Base-by-base conservation (phyloP, 1,284 basidiomycete species). In the Ustilago loliicola region DNA sequence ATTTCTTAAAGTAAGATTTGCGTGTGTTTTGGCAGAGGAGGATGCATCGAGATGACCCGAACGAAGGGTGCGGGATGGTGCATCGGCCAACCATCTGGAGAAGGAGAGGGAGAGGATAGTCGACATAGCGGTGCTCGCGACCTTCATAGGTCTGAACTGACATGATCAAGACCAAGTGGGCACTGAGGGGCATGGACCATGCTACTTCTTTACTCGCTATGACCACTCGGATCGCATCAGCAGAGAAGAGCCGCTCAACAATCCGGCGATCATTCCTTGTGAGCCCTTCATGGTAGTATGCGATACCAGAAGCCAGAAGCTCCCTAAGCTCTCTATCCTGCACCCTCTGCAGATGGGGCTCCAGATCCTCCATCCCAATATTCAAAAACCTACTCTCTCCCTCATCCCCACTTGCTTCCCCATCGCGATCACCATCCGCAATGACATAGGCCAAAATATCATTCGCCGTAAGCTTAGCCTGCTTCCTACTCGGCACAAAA, bases 91-190 rank as follows among this genome's bases (percentile, higher is more conserved):
- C 97, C 96, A 99, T 99, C 85, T 99, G 96, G 1, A 99, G 90
- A 13, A 99, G 93, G 81, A 98, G 96, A 89, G 96, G 94, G 67
- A 99, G 93, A 1, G 97, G 94, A 84, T 98, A 99, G 87, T 99
- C 96, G 80, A 97, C 90, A 82, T 99, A 99, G 58, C 96, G 93
- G 65, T 86, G 83, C 60, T 86, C 83, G 19, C 81, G 80, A 11
- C 86, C 86, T 85, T 99, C 95, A 83, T 94, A 99, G 68, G 89
- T 93, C 86, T 99, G 97, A 1, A 98, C 94, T 32, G 96, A 96
- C 95, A 99, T 98, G 84, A 99, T 93, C 83, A 99, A 92, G 56
- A 98, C 96, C 93, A 99, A 95, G 88, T 98, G 97, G 68, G 94
- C 92, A 0, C 93, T 91, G 34, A 98, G 91, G 0, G 97, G 95